Conservation (phyloP, 2,329 filamentous ascomycete genomes). For the Domatiomyces catenatus region DNA sequence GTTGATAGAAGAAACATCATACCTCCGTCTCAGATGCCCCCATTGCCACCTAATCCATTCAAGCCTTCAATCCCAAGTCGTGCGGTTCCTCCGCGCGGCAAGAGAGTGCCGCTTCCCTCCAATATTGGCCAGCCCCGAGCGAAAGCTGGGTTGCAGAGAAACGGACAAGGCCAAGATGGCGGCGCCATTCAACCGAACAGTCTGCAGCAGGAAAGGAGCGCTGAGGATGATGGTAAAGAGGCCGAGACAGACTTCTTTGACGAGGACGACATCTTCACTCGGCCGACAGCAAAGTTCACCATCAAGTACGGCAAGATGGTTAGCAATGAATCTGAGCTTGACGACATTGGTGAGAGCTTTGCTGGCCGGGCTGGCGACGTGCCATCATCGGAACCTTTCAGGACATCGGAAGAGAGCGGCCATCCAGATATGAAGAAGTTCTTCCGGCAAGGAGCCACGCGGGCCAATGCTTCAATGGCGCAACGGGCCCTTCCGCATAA, state of each 20-base stretch:
- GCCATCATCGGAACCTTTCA: slow-evolving; percentile 12
- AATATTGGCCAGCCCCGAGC: not conserved
- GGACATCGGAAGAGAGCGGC: slow-evolving; percentile 13
- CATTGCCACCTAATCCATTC: slow-evolving; percentile 45
- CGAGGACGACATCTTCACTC: slow-evolving; percentile 30
- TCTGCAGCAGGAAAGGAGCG: not conserved
- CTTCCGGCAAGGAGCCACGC: not conserved
- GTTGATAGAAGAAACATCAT: slow-evolving; percentile 62
- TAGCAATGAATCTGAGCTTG: slow-evolving; percentile 21
- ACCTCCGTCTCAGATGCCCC: slow-evolving; percentile 62
- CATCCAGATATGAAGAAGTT: slow-evolving; percentile 11
- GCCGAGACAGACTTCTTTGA: slow-evolving; percentile 20
- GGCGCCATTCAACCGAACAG: slow-evolving; percentile 64
- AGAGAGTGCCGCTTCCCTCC: slow-evolving; percentile 12
- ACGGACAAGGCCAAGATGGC: slow-evolving; percentile 36
- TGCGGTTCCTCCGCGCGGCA: slow-evolving; percentile 25
- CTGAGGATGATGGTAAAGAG: slow-evolving; percentile 47
- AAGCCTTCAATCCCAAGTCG: slow-evolving; percentile 21
- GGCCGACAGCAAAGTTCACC: slow-evolving; percentile 30
- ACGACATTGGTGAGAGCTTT: slow-evolving; percentile 23
- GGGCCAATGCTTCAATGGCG: not conserved
- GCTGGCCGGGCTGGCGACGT: slow-evolving; percentile 12
- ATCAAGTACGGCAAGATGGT: slow-evolving; percentile 29
- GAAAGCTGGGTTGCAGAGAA: not conserved
- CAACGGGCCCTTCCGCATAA: slow-evolving; percentile 1